These are phyloP conservation scores for Paxillus rubicundulus DNA, from an alignment of 768 basidiomycete species.

Conservation along the genomic window DNA sequence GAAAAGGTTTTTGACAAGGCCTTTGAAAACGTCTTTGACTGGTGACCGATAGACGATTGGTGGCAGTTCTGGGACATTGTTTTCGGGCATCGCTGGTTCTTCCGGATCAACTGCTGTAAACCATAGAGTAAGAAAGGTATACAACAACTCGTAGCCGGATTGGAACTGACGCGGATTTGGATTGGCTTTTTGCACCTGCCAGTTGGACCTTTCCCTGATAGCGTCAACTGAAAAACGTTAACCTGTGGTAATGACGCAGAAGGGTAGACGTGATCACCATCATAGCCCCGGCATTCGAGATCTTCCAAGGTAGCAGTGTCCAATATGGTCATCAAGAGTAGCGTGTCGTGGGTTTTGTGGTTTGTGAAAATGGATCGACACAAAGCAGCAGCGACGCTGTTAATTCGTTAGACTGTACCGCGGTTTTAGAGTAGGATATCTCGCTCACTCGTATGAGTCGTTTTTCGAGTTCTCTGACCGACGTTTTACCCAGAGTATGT, in stretches of 20 bases:
- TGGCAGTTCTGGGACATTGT: not conserved
- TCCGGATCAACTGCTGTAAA: too few relatives aligned
- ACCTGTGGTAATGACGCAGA: not conserved
- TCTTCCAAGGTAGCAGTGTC: conserved; percentile 75
- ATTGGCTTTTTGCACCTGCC: not conserved
- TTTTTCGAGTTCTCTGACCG: conserved; percentile 25
- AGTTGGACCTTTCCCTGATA: not conserved
- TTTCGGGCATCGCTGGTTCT: too few relatives aligned
- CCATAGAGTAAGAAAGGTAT: too few relatives aligned
- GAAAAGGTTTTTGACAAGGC: not conserved
- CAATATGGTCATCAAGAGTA: conserved; percentile 86
- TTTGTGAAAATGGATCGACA: conserved; percentile 72
- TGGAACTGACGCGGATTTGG: too few relatives aligned
- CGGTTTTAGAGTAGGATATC: conserved; percentile 26
- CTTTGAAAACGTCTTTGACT: too few relatives aligned
- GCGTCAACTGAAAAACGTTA: conserved; percentile 2
- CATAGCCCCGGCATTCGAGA: conserved; percentile 75
- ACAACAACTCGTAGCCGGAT: too few relatives aligned
- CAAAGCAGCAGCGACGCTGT: conserved; percentile 77
- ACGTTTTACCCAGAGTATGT: conserved; percentile 70
- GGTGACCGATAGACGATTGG: too few relatives aligned
- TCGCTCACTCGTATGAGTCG: conserved; percentile 85
- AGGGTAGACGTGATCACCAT: conserved; percentile 43
- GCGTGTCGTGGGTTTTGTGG: conserved; percentile 76
- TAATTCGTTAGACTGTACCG: not conserved